Evolutionary conservation across 108 stramenopile genomes (phyloP), one percentile per base, ranked within the genome.

Genomic region (Skeletonema marinoi): DNA sequence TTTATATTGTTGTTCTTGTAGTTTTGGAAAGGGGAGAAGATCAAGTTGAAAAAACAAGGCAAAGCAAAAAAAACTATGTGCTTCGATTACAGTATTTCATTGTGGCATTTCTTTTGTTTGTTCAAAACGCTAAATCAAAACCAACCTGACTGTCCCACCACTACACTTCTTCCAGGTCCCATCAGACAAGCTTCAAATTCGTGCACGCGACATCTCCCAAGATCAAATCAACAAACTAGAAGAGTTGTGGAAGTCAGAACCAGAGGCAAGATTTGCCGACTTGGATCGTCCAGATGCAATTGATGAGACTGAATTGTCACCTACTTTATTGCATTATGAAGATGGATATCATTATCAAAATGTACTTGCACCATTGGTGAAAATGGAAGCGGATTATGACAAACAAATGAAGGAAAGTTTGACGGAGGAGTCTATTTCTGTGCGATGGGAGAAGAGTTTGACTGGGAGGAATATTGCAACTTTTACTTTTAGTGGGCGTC

Each of bases 301-400:
- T 21, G 94, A 92, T 35, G 97, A 97, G 56, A 93, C 88, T 21
- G 97, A 97, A 81, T 65, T 95, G 66, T 79, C 88, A 77, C 90
- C 97, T 21, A 92, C 96, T 6, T 81, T 90, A 62, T 76, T 95
- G 13, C 86, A 86, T 41, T 99, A 98, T 78, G 96, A 98, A 51
- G 98, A 99, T 73, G 99, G 98, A 29, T 98, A 96, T 78, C 98
- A 99, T 83, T 98, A 98, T 81, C 98, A 98, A 82, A 98, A 98
- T 83, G 82, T 99, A 38, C 64, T 99, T 38, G 99, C 97, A 21
- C 98, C 99, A 4, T 78, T 99, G 38, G 98, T 99, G 31, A 96
- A 99, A 77, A 86, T 98, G 64, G 99, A 99, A 86, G 99, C 98
- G 1, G 98, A 98, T 85, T 97, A 98, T 65, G 99, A 99, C 83